A percentile compares a stretch with the other conserved stretches of the same genome.
phyloP scores from a whole-genome alignment of 2,329 filamentous ascomycete species.

The Arthrobotrys conoides region DNA sequence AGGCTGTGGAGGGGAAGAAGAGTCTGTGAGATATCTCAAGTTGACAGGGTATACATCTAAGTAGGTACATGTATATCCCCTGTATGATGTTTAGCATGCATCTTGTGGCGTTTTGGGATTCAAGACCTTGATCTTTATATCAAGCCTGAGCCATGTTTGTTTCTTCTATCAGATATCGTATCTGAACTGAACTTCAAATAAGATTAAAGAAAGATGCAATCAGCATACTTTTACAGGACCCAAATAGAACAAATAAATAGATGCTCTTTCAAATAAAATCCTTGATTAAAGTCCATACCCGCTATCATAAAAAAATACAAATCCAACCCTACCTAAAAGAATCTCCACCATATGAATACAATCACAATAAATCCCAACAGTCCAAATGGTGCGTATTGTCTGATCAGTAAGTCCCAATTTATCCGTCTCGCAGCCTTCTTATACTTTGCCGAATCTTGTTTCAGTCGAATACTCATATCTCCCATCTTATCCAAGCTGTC shows the following conservation, averaged over 20 bases:
- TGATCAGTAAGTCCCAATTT: constrained; percentile 96
- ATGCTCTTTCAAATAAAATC: constrained; percentile 2
- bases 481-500: constrained; percentile 97
- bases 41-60: neutral
- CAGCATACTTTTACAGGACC: constrained; percentile 7
- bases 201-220: neutral
- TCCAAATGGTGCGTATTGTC: constrained; percentile 94
- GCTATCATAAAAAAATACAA: constrained; percentile 16
- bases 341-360: constrained; percentile 91
- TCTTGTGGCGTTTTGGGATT: constrained; percentile 25
- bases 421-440: constrained; percentile 91
- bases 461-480: constrained; percentile 86
- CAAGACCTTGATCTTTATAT: neutral
- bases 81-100: constrained; percentile 14
- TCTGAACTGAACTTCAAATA: neutral
- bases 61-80: neutral
- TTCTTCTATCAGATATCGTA: neutral
- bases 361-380: constrained; percentile 85
- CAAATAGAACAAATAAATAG: constrained; percentile 1
- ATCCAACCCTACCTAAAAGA: constrained; percentile 75
- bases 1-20: constrained; percentile 60
- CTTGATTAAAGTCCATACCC: constrained; percentile 17
- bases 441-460: constrained; percentile 96
- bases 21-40: neutral
- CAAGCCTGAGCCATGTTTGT: neutral